A percentile compares a stretch with the other conserved stretches of the same genome.
Evolutionary conservation across 1,139 yeast species (phyloP).

Genomic region (Debaryomycetaceae sp.): DNA sequence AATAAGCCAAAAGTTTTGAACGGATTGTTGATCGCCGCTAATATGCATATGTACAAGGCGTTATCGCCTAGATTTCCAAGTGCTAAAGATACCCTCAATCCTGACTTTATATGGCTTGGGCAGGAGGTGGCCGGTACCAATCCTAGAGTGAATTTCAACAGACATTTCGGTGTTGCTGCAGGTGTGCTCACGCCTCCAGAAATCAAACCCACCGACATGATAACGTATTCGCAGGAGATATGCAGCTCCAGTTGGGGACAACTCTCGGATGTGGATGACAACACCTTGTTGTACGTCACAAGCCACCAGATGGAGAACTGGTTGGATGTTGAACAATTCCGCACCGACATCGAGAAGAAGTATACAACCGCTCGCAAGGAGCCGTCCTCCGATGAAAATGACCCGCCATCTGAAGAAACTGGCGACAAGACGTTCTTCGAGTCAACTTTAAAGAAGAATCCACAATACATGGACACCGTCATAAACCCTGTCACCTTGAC

Average conservation of each 20-base stretch:
- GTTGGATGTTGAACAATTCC: constrained; percentile 14
- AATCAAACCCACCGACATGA: constrained; percentile 15
- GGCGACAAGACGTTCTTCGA: constrained; percentile 7
- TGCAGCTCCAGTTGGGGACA: constrained; percentile 43
- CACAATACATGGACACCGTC: constrained; percentile 18
- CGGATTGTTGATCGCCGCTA: constrained; percentile 27
- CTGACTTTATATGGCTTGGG: constrained; percentile 36
- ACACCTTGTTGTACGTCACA: constrained; percentile 27
- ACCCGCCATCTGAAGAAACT: constrained; percentile 6
- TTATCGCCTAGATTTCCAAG: constrained; percentile 20
- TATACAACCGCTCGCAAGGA: constrained; percentile 6
- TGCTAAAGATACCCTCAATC: constrained; percentile 11
- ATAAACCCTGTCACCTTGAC: constrained; percentile 21
- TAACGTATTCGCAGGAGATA: constrained; percentile 26
- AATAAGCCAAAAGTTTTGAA: constrained; percentile 24
- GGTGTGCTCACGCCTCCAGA: constrained; percentile 32
- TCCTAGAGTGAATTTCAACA: constrained; percentile 21
- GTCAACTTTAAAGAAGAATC: constrained; percentile 13
- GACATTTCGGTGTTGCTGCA: constrained; percentile 23
- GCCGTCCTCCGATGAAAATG: background rate
- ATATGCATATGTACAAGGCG: constrained; percentile 23
- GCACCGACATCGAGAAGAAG: constrained; percentile 13
- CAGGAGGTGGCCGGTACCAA: constrained; percentile 27
- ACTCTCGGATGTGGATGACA: constrained; percentile 21
- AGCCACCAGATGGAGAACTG: constrained; percentile 35